Conservation (phyloP, 2,329 filamentous ascomycete genomes). For the Geoglossum cookeanum region DNA sequence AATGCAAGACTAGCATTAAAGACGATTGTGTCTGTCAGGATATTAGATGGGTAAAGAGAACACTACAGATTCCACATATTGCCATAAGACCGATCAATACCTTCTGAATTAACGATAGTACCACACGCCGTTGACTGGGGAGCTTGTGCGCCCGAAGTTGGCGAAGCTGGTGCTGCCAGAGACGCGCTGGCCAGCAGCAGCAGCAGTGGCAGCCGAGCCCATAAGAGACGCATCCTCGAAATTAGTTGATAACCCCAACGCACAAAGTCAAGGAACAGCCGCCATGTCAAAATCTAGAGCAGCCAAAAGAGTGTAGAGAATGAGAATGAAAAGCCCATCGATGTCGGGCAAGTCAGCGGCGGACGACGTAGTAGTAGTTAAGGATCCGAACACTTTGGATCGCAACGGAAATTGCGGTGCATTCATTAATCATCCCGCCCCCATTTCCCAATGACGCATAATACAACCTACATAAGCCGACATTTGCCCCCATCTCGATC, state of each 20-base stretch:
- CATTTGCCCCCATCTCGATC: too few species aligned
- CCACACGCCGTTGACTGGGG: not conserved
- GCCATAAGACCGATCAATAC: not conserved
- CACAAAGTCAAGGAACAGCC: not conserved
- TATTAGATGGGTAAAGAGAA: not conserved
- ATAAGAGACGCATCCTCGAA: not conserved
- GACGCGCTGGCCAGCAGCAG: not conserved
- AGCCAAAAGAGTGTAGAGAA: not conserved
- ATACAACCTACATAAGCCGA: too few species aligned
- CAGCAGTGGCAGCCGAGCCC: not conserved
- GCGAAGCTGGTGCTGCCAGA: not conserved
- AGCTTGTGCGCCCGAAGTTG: not conserved
- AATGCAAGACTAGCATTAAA: conserved; percentile 16
- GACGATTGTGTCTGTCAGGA: conserved; percentile 1
- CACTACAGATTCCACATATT: not conserved
- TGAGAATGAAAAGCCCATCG: not conserved
- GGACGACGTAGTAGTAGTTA: not conserved
- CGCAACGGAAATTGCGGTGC: too few species aligned
- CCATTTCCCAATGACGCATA: too few species aligned
- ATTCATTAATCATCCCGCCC: too few species aligned
- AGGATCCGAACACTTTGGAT: not conserved
- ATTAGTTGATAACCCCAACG: not conserved
- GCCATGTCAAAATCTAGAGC: not conserved
- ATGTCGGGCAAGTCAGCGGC: not conserved
- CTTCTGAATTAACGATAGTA: not conserved